A percentile compares a stretch with the other conserved stretches of the same genome.
Evolutionary conservation across 768 basidiomycete genomes (phyloP).

Genomic region (Podaxis mareebaensis): DNA sequence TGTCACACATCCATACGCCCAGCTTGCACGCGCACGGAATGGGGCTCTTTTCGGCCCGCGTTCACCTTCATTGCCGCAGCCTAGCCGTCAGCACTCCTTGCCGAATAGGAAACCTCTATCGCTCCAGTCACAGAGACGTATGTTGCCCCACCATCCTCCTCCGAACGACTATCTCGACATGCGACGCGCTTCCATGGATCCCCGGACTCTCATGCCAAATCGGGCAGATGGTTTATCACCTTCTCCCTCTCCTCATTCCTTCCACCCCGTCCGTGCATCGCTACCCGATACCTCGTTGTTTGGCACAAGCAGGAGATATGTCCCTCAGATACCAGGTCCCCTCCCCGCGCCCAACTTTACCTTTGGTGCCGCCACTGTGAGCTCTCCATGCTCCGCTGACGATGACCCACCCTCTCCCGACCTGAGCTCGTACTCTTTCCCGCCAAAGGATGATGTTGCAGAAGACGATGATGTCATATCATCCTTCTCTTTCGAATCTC

Average conservation of each 20-base stretch:
- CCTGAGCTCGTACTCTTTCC: constrained; percentile 46
- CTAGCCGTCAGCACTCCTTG: constrained; percentile 21
- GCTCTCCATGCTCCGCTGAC: constrained; percentile 49
- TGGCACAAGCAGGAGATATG: constrained; percentile 45
- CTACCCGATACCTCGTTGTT: constrained; percentile 53
- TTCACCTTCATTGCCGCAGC: constrained; percentile 25
- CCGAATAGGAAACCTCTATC: constrained; percentile 21
- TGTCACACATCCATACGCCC: constrained; percentile 50
- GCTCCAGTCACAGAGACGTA: constrained; percentile 17
- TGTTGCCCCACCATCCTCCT: constrained; percentile 25
- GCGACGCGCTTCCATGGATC: constrained; percentile 44
- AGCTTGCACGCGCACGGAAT: constrained; percentile 54
- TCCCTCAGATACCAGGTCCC: constrained; percentile 54
- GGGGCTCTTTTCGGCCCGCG: constrained; percentile 41
- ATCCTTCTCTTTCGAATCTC: constrained; percentile 47
- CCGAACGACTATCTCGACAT: constrained; percentile 38
- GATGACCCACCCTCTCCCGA: constrained; percentile 61
- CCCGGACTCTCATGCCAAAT: constrained; percentile 36
- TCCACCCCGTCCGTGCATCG: constrained; percentile 43
- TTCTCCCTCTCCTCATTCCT: constrained; percentile 46
- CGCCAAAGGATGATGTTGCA: constrained; percentile 48
- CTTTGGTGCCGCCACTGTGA: constrained; percentile 58
- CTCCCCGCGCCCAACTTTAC: constrained; percentile 63
- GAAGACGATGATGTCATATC: constrained; percentile 58
- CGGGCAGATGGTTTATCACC: constrained; percentile 33